Base-by-base conservation (phyloP, 257 asterid genomes). In the Leonotis leonurus region DNA sequence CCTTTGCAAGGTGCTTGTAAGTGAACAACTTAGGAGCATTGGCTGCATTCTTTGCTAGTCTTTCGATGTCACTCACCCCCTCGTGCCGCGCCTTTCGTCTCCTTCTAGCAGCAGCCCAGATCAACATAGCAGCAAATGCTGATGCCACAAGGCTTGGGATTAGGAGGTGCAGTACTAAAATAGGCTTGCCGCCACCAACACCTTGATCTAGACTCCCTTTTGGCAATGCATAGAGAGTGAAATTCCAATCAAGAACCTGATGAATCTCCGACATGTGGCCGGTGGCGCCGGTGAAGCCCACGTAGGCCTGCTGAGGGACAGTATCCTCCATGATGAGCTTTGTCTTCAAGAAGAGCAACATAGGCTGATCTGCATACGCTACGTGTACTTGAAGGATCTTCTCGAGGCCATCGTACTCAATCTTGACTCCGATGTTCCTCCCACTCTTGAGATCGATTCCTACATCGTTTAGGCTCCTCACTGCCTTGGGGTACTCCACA, bases 221-320 rank as follows among this genome's bases (percentile, higher is more conserved):
- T 16, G 85, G 82, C 76, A 87, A 58, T 21, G 70, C 72, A 68
- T 50, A 64, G 21, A 78, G 10, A 8, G 87, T 80, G 75, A 87
- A 82, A 45, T 79, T 79, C 88, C 95, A 87, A 43, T 60, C 66
- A 21, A 85, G 79, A 49, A 87, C 70, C 56, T 80, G 87, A 59
- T 85, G 94, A 4, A 75, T 45, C 58, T 85, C 84, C 3, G 71
- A 60, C 9, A 82, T 49, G 40, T 71, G 76, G 1, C 90, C 88
- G 1, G 85, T 85, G 25, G 93, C 76, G 50, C 79, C 89, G 7
- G 84, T 78, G 53, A 81, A 87, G 32, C 94, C 94, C 16, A 85
- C 74, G 16, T 74, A 87, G 33, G 82, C 73, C 22, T 73, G 71
- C 35, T 52, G 77, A 3, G 80, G 86, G 30, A 84, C 82, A 1